These are phyloP conservation scores for Gastrodia elata DNA, from an alignment of 106 monocot genomes.

Conservation along the genomic window DNA sequence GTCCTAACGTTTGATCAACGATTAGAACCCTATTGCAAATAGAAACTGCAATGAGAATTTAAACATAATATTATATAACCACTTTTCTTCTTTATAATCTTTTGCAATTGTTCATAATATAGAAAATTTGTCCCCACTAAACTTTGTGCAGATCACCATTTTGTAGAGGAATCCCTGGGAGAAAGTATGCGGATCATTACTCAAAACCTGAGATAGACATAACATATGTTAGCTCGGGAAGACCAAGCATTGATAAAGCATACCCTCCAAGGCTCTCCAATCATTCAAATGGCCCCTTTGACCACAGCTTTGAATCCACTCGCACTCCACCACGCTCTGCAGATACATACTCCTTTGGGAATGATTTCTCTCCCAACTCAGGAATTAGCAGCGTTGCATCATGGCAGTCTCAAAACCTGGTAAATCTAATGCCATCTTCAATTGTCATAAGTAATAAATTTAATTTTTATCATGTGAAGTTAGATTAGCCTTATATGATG, in stretches of 20 bases:
- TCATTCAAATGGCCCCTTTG: slow-evolving; percentile 16
- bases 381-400: slow-evolving; percentile 10
- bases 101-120: not conserved
- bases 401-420: slow-evolving; percentile 28
- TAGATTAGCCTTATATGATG: too few relatives aligned
- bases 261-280: slow-evolving; percentile 29
- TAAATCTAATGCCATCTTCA: not conserved
- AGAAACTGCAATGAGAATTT: not conserved
- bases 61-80: too few relatives aligned
- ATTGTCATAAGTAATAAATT: not conserved
- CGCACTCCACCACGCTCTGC: slow-evolving; percentile 6
- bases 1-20: too few relatives aligned
- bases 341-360: slow-evolving; percentile 13
- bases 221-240: slow-evolving; percentile 55
- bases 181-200: slow-evolving; percentile 20
- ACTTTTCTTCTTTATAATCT: not conserved
- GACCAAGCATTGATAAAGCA: slow-evolving; percentile 42
- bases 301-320: slow-evolving; percentile 27
- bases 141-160: slow-evolving; percentile 48
- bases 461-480: too few relatives aligned
- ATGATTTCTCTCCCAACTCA: slow-evolving; percentile 16
- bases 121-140: too few relatives aligned
- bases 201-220: slow-evolving; percentile 33
- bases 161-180: slow-evolving; percentile 20
- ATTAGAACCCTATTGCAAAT: too few relatives aligned